Base-by-base conservation (phyloP, 2,329 filamentous ascomycete species). In the Rosellinia necatrix region DNA sequence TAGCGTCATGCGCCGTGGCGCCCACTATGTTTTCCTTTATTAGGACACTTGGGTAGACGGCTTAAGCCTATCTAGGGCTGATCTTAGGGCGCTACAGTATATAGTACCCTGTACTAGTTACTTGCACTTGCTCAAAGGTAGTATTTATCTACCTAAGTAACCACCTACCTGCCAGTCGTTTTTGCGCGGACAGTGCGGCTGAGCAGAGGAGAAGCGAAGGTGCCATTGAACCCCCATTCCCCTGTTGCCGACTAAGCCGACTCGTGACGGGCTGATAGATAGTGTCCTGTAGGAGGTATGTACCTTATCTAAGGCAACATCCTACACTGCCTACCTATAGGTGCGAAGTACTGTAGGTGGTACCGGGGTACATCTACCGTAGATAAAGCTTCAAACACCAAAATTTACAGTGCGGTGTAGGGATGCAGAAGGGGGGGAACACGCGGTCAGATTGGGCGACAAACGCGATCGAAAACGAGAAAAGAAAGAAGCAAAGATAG, bases 1-100 rank as follows among this genome's bases (percentile, higher is more conserved):
- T 54, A 54, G 55, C 10, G 46, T 32, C 24, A 43, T 46, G 51
- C 21, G 38, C 46, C 54, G 50, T 59, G 57, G 53, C 53, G 48
- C 49, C 51, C 56, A 32, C 53, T 25, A 47, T 49, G 32, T 34
- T 47, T 41, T 53, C 17, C 48, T 46, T 21, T 25, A 52, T 52
- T 50, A 40, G 40, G 42, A 42, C 38, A 37, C 25, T 48, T 46
- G 49, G 40, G 22, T 25, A 30, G 32, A 32, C 12, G n/a, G n/a
- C 32, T 29, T 4, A 37, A 34, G 35, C 29, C n/a, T 46, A 30
- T 46, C 47, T 25, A 37, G 35, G 35, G 48, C 53, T 52, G 53
- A 56, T 50, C 32, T 43, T 43, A 5, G 24, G 40, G 24, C 40
- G 24, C 40, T 22, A 25, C 38, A 19, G 21, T 40, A 40, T n/a